Base-by-base conservation (phyloP, 2,329 filamentous ascomycete species). In the Calonectria honghensis region DNA sequence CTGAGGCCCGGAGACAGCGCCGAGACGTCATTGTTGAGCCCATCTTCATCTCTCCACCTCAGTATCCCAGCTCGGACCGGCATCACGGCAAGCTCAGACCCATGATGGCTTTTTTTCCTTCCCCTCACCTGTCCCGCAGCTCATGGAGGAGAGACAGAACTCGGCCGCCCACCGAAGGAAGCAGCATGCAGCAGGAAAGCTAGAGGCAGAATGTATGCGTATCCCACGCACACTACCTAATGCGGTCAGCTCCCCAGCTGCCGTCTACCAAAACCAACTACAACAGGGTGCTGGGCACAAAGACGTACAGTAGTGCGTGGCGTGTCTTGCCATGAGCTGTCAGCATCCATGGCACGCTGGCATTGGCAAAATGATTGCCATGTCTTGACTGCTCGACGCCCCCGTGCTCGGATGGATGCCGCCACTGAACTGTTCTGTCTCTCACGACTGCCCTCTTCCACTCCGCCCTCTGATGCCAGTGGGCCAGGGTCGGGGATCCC, bases 311-410 rank as follows among this genome's bases (percentile, higher is more conserved):
- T 48, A 65, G 39, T 32, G 41, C 39, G 41, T 50, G 39, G 57
- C 68, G 61, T 73, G 72, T 64, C 50, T 70, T 54, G 59, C 24
- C 57, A 41, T 61, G 57, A 61, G 57, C 57, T 16, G 35, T 52
- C 67, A 70, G 51, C 66, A 70, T 63, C 41, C 48, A 61, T 35
- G 18, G 41, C 57, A 69, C 70, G 67, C 69, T 41, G 77, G 70
- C 76, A 41, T 29, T 35, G 48, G 41, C 64, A 50, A 41, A 51
- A 54, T 70, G 32, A 50, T 64, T 54, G 70, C 68, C 52, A 37
- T 69, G 75, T 79, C 77, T 79, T 75, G 76, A 70, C 74, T 64
- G 31, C 45, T 66, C 65, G 68, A 73, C 61, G 68, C 74, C 72
- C 68, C 57, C 67, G 71, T 70, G 64, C 54, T 24, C 24, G 32